Base-by-base conservation (phyloP, 1,284 basidiomycete species). In the Cyathus pygmaeus region DNA sequence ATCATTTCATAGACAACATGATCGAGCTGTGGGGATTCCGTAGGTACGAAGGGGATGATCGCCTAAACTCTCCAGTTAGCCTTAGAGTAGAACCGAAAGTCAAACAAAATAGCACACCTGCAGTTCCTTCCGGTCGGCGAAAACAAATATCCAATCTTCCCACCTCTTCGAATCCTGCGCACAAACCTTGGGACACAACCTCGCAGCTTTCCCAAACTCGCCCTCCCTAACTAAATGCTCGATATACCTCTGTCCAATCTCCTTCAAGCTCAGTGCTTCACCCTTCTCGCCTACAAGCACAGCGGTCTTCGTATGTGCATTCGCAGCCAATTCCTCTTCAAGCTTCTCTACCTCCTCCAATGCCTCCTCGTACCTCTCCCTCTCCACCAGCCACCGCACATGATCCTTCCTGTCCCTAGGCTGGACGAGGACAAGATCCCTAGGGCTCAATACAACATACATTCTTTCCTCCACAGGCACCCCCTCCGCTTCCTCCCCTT, bases 91-190 rank as follows among this genome's bases (percentile, higher is more conserved):
- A 29, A 23, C n/a, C n/a, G n/a, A n/a, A n/a, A 19, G 17, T 54
- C 17, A 27, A 11, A 26, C 21, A 53, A 21, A 47, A 53, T 39
- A 24, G 71, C 83, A 53, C 63, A 94, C 94, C 70, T 93, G 89
- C 21, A 99, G 80, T 62, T 95, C 89, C 33, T 89, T 87, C 68
- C 92, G 89, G 74, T 96, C 91, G 0, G 93, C 93, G 72, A 98
- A 99, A 10, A 89, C 81, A 72, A 98, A 97, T 73, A 99, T 94
- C 92, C 94, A 98, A 70, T 93, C 89, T 74, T 99, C 96, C 98
- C 98, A 99, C 19, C 88, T 86, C 66, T 89, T 89, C 4, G 85
- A 81, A 69, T 98, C 89, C 36, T 88, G 87, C 1, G 88, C 91
- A 61, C 98, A 92, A 1, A 98, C 94, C 72, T 94, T 94, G 0